phyloP scores from a whole-genome alignment of 1,284 basidiomycete species.

The Fereydounia khargensis region DNA sequence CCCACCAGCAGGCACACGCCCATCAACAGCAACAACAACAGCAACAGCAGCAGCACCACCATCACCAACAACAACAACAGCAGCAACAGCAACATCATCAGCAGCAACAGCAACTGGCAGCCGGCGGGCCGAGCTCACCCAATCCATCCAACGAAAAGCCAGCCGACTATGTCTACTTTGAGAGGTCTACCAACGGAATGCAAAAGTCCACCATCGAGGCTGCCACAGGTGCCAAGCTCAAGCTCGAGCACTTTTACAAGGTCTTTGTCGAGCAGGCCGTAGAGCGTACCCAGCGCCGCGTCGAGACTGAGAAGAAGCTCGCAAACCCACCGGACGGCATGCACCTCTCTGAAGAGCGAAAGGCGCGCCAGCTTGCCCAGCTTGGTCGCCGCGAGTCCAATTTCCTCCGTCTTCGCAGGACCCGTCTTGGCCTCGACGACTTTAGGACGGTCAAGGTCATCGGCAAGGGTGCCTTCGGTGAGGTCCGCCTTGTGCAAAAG shows the following conservation, averaged over 20 bases:
- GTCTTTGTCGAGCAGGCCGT: constrained; percentile 88
- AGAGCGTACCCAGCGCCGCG: constrained; percentile 83
- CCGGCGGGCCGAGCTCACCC: constrained; percentile 18
- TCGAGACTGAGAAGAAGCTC: constrained; percentile 86
- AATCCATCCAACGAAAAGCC: constrained; percentile 58
- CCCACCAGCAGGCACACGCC: constrained; percentile 8
- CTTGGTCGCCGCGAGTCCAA: constrained; percentile 77
- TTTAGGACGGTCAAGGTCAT: constrained; percentile 98
- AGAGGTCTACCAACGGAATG: constrained; percentile 78
- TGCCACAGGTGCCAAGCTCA: constrained; percentile 91
- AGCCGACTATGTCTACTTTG: constrained; percentile 89
- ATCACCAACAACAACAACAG: constrained; percentile 14
- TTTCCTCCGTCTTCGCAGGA: constrained; percentile 83
- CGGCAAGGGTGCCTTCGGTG: constrained; percentile 97
- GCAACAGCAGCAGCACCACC: constrained; percentile 6
- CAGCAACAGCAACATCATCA: constrained; percentile 20
- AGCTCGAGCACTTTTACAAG: constrained; percentile 97
- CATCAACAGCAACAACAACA: constrained; percentile 1
- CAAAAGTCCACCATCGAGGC: constrained; percentile 84
- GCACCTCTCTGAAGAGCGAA: constrained; percentile 69
- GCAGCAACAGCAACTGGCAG: constrained; percentile 11
- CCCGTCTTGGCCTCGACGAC: constrained; percentile 86
- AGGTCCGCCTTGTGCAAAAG: constrained; percentile 94
- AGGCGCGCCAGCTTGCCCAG: constrained; percentile 84
- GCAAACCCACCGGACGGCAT: constrained; percentile 43